Conservation (phyloP, 108 stramenopile genomes). For the Conticribra weissflogii region DNA sequence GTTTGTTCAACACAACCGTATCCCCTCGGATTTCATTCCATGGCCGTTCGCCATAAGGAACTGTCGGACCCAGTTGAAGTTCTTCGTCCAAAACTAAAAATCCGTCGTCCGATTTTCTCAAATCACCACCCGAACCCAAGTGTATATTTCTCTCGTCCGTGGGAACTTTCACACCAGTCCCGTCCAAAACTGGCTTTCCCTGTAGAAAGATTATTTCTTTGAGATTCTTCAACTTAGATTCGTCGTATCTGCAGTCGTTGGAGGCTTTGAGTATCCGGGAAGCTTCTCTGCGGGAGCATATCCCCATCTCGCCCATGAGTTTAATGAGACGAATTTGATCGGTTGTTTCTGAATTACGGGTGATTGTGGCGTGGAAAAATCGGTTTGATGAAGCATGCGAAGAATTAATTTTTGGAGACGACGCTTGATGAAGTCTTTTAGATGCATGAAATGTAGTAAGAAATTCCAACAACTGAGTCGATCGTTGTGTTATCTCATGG, state of each 20-base stretch:
- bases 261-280: constrained; percentile 60
- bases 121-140: constrained; percentile 28
- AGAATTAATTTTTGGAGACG: no score
- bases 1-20: constrained; percentile 81
- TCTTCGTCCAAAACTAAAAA: background rate
- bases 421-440: no score
- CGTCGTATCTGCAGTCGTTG: constrained; percentile 24
- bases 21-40: constrained; percentile 41
- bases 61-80: constrained; percentile 5
- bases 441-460: no score
- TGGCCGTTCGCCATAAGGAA: constrained; percentile 31
- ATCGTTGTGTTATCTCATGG: no score
- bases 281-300: constrained; percentile 79
- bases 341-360: background rate
- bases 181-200: constrained; percentile 42
- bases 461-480: no score
- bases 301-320: constrained; percentile 70
- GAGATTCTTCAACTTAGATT: constrained; percentile 7
- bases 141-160: constrained; percentile 30
- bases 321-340: constrained; percentile 71
- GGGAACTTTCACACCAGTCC: constrained; percentile 57
- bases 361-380: background rate
- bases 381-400: no score
- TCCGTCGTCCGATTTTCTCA: constrained; percentile 5
- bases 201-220: constrained; percentile 38